Percentiles rank a stretch among this genome's conserved stretches.
Evolutionary conservation across 495 filamentous ascomycete genomes (phyloP).

Genomic region (Margaritispora aquatica): DNA sequence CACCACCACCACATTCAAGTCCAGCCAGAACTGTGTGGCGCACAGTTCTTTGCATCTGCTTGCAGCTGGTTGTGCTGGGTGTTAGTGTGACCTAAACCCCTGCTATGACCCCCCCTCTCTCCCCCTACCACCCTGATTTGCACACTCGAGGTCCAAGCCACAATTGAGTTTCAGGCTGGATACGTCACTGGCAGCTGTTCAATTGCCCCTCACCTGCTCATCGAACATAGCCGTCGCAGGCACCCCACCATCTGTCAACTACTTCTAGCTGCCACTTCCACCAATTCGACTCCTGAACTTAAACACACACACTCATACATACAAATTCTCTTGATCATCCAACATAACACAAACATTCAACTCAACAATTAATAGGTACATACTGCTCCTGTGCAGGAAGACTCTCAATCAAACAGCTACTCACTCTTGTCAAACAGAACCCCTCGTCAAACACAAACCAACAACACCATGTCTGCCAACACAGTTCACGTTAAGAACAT

Average conservation of each 20-base stretch:
- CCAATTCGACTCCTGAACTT: no score
- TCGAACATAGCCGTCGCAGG: not conserved
- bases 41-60: no score
- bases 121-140: not conserved
- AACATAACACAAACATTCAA: not conserved
- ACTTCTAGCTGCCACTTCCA: not conserved
- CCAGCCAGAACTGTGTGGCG: no score
- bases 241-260: not conserved
- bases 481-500: conserved; percentile 74
- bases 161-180: not conserved
- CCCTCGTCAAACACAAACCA: not conserved
- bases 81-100: no score
- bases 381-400: not conserved
- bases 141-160: not conserved
- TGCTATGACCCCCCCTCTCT: no score
- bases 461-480: conserved; percentile 31
- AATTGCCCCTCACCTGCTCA: not conserved
- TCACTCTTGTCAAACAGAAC: not conserved
- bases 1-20: no score
- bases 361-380: not conserved
- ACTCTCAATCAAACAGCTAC: not conserved
- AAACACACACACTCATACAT: no score
- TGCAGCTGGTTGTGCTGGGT: no score
- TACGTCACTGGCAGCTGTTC: not conserved
- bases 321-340: not conserved